phyloP scores from a whole-genome alignment of 768 basidiomycete species.

The Serendipita sp. region DNA sequence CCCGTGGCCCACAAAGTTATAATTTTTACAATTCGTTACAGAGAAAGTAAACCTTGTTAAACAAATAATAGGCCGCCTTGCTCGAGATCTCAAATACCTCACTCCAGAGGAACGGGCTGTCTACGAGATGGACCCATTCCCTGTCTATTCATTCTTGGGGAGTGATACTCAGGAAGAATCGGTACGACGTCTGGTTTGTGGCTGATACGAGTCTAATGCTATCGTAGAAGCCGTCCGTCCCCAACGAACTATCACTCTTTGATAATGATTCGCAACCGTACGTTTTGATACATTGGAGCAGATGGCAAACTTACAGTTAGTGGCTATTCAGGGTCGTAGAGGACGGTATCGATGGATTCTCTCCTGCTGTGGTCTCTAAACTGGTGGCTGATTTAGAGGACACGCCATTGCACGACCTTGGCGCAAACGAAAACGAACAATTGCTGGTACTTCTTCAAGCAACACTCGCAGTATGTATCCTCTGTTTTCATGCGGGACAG shows the following conservation, averaged over 20 bases:
- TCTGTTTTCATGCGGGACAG: conserved; percentile 1
- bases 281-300: conserved; percentile 19
- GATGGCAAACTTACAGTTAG: background rate
- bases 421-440: conserved; percentile 66
- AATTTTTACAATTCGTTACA: conserved; percentile 17
- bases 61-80: conserved; percentile 55
- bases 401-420: conserved; percentile 50
- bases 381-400: conserved; percentile 51
- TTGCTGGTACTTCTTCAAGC: conserved; percentile 74
- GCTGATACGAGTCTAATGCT: background rate
- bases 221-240: background rate
- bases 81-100: conserved; percentile 25
- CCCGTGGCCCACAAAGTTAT: background rate
- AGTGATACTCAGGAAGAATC: conserved; percentile 17
- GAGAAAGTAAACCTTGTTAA: conserved; percentile 79
- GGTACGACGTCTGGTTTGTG: background rate
- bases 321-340: conserved; percentile 7
- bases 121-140: conserved; percentile 32
- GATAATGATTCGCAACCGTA: background rate
- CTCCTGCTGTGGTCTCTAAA: conserved; percentile 38
- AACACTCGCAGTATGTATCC: conserved; percentile 55
- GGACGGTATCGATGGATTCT: conserved; percentile 39
- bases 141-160: conserved; percentile 40
- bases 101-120: conserved; percentile 15
- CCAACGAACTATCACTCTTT: background rate